phyloP scores from a whole-genome alignment of 2,329 filamentous ascomycete genomes.

The Graphilbum ipis-grandicollis region DNA sequence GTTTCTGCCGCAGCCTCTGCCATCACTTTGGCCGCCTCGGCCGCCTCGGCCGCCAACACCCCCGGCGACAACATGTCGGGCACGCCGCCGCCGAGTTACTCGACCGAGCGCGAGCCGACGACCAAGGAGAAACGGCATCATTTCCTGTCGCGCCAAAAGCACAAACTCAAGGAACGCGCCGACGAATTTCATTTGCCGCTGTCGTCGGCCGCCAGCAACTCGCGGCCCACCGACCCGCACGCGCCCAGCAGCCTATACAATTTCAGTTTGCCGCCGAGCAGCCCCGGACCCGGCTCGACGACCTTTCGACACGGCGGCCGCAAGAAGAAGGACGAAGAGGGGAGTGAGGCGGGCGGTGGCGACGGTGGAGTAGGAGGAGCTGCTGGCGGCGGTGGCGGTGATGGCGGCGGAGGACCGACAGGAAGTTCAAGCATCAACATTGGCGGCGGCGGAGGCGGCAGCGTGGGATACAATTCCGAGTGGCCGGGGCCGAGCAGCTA shows the following conservation, averaged over 20 bases:
- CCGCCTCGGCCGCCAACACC: not conserved
- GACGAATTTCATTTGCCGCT: conserved; percentile 57
- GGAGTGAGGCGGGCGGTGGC: conserved; percentile 15
- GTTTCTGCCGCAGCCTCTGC: no score
- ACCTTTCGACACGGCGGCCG: conserved; percentile 69
- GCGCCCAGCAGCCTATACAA: conserved; percentile 64
- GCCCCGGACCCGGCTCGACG: conserved; percentile 45
- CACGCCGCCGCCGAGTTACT: conserved; percentile 2
- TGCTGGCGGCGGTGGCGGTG: not conserved
- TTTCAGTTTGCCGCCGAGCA: conserved; percentile 59
- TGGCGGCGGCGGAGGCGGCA: not conserved
- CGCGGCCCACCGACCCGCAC: conserved; percentile 55
- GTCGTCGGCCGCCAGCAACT: conserved; percentile 63
- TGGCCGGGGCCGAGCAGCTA: conserved; percentile 36
- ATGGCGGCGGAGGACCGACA: conserved; percentile 13
- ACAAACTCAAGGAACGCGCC: conserved; percentile 50
- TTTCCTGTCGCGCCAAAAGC: conserved; percentile 62
- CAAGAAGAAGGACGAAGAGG: conserved; percentile 64
- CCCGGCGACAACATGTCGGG: not conserved
- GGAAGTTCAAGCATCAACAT: conserved; percentile 8
- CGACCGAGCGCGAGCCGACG: conserved; percentile 35
- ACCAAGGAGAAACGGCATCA: conserved; percentile 67
- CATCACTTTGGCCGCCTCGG: not conserved
- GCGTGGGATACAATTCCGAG: conserved; percentile 11
- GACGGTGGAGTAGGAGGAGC: not conserved